Percentiles rank a stretch among this genome's conserved stretches.
Evolutionary conservation across 2,329 filamentous ascomycete genomes (phyloP).

Genomic region (Escovopsis weberi): DNA sequence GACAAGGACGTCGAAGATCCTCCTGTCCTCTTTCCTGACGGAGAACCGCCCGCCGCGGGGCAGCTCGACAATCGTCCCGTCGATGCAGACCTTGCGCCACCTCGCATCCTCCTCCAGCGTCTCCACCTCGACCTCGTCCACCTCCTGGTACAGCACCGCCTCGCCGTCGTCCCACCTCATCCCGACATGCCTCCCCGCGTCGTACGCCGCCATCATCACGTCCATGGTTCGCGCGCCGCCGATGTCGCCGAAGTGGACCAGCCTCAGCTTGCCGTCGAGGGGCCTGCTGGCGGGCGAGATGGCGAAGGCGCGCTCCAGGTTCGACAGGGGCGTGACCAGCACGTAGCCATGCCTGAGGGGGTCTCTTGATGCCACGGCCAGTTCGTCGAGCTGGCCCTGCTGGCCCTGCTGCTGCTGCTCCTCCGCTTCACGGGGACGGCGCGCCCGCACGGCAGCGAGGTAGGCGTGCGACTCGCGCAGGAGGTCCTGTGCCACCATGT

Average conservation of each 20-base stretch:
- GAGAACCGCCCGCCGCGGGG: constrained; percentile 57
- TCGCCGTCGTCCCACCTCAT: constrained; percentile 39
- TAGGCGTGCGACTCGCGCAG: constrained; percentile 42
- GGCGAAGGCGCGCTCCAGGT: constrained; percentile 66
- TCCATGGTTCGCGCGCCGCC: constrained; percentile 54
- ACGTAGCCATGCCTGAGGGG: constrained; percentile 53
- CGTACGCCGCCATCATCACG: constrained; percentile 56
- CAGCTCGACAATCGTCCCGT: constrained; percentile 72
- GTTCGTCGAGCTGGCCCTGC: too few relatives aligned
- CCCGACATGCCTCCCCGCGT: constrained; percentile 39
- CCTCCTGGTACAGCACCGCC: constrained; percentile 55
- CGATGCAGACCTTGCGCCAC: constrained; percentile 83
- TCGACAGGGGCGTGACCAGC: constrained; percentile 61
- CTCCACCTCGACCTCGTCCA: constrained; percentile 52
- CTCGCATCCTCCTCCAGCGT: constrained; percentile 52
- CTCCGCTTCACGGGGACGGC: constrained; percentile 5
- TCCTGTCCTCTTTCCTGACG: constrained; percentile 34
- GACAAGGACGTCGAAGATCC: constrained; percentile 31
- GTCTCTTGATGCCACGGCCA: constrained; percentile 17
- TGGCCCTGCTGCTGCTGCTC: not conserved
- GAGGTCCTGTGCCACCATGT: constrained; percentile 67
- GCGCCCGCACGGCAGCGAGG: constrained; percentile 26
- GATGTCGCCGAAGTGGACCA: constrained; percentile 62
- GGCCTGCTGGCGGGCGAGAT: constrained; percentile 63
- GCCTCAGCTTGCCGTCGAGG: constrained; percentile 52